Percentiles rank a stretch among this genome's conserved stretches.
These are phyloP conservation scores for Capsicum baccatum DNA, from an alignment of 257 asterid genomes.

Conservation along the genomic window DNA sequence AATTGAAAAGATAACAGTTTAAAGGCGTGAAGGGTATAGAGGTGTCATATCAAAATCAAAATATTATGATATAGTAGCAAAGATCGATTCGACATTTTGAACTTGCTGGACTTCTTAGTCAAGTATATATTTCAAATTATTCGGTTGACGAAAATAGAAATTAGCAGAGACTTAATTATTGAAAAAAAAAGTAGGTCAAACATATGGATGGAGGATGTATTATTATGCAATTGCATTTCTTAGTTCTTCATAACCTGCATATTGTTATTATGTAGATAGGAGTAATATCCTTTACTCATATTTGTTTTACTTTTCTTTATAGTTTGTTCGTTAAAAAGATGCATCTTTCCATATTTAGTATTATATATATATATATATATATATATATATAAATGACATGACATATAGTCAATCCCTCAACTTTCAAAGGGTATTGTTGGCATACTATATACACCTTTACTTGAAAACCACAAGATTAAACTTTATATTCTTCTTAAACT, in stretches of 20 bases:
- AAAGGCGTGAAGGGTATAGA: not conserved
- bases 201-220: slow-evolving; percentile 5
- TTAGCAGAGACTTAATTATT: not conserved
- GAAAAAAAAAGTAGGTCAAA: slow-evolving; percentile 8
- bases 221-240: slow-evolving; percentile 23
- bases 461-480: not conserved
- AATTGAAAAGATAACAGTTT: not conserved
- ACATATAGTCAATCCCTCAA: not conserved
- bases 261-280: slow-evolving; percentile 18
- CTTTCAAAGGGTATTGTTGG: slow-evolving; percentile 4
- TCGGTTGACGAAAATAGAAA: not conserved
- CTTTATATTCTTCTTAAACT: not conserved
- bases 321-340: not conserved
- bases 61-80: not conserved
- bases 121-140: not conserved
- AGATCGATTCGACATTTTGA: not conserved
- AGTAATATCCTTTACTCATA: not conserved
- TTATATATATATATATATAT: not conserved
- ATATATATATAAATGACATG: not conserved
- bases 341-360: not conserved
- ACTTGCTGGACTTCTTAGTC: not conserved
- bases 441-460: not conserved
- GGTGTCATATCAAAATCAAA: not conserved
- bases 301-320: not conserved
- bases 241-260: slow-evolving; percentile 25